Conservation (phyloP, 352 stramenopile genomes). For the Phytophthora hybrid region DNA sequence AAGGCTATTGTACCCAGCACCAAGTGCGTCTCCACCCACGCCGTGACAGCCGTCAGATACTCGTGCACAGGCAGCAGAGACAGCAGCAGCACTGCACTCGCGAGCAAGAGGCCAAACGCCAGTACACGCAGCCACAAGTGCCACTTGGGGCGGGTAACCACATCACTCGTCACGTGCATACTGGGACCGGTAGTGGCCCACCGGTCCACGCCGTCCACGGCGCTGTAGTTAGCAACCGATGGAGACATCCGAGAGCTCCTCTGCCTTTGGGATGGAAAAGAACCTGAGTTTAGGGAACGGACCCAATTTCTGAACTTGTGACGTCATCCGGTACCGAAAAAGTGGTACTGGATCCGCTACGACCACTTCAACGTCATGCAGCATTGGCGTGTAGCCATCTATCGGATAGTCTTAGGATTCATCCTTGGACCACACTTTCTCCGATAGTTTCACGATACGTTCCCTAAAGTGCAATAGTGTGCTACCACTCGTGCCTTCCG, state of each 20-base stretch:
- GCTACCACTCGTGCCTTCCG: background rate
- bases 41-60: conserved; percentile 48
- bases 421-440: too few species aligned
- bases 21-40: conserved; percentile 62
- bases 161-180: conserved; percentile 9
- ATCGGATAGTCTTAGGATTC: background rate
- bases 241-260: conserved; percentile 20
- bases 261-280: background rate
- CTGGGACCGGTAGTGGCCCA: conserved; percentile 15
- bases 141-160: background rate
- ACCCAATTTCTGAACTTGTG: conserved; percentile 15
- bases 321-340: conserved; percentile 1
- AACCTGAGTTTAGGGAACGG: background rate
- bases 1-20: conserved; percentile 60
- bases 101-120: conserved; percentile 23
- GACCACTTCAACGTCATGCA: background rate
- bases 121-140: conserved; percentile 41
- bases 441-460: too few species aligned
- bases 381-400: background rate
- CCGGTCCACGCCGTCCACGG: conserved; percentile 18
- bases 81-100: conserved; percentile 32
- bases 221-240: conserved; percentile 36
- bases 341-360: background rate
- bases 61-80: conserved; percentile 56
- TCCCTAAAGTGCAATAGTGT: too few species aligned